phyloP scores from a whole-genome alignment of 441 rosid species.

The Pelargonium exstipulatum region DNA sequence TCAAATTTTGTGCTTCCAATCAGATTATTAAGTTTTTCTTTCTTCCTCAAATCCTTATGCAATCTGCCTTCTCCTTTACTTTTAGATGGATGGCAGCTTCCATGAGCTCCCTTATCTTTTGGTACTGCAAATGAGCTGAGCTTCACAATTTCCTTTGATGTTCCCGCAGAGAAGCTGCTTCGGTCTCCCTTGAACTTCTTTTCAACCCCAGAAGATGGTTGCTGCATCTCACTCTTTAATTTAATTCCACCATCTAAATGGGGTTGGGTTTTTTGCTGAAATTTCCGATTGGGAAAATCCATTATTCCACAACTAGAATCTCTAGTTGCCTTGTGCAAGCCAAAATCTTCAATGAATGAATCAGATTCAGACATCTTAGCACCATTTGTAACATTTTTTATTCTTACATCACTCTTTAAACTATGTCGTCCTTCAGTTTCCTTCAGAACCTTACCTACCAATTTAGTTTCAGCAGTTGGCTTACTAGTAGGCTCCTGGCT shows the following conservation, averaged over 20 bases:
- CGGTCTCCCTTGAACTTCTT: constrained; percentile 1
- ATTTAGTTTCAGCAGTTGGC: constrained; percentile 9
- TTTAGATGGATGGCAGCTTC: constrained; percentile 9
- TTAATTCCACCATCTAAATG: background rate
- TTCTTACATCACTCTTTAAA: background rate
- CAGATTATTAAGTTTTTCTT: background rate
- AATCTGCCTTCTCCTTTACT: constrained; percentile 8
- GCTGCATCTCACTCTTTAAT: constrained; percentile 3
- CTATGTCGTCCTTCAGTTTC: background rate
- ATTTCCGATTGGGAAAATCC: constrained; percentile 5
- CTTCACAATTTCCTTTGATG: constrained; percentile 1
- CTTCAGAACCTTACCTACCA: background rate
- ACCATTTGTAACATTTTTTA: background rate
- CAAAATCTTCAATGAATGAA: background rate
- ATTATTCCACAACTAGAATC: constrained; percentile 3
- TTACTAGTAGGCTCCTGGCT: background rate
- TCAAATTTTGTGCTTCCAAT: background rate
- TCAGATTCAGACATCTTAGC: constrained; percentile 8
- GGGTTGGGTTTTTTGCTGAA: background rate
- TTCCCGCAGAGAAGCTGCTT: constrained; percentile 5
- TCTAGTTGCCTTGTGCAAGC: background rate
- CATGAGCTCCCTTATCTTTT: constrained; percentile 3
- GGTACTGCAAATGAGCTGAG: constrained; percentile 3
- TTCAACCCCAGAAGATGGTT: constrained; percentile 5
- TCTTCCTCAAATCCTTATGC: constrained; percentile 6